Percentiles rank a stretch among this genome's conserved stretches.
Conservation (phyloP, 1,284 basidiomycete genomes). For the Caloboletus firmus region DNA sequence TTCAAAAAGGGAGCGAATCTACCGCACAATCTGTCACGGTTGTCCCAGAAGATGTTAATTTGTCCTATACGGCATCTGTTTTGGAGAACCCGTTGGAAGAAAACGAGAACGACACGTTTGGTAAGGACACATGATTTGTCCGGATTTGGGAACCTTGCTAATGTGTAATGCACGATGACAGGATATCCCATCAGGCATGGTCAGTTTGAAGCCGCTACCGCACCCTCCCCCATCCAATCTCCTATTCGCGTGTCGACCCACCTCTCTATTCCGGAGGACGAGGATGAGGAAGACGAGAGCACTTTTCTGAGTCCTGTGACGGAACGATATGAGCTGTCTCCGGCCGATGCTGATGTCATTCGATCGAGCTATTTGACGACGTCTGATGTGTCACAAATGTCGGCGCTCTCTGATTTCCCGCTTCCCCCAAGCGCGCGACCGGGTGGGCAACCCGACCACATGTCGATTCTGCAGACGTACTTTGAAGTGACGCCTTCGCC, state of each 20-base stretch:
- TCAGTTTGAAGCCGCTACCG: slow-evolving; percentile 13
- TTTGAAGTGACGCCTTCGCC: slow-evolving; percentile 35
- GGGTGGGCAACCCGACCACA: slow-evolving; percentile 35
- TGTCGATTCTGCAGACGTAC: slow-evolving; percentile 48
- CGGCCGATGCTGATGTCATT: slow-evolving; percentile 44
- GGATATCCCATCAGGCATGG: slow-evolving; percentile 29
- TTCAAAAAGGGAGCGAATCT: slow-evolving; percentile 21
- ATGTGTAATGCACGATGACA: slow-evolving; percentile 5
- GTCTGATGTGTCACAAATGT: slow-evolving; percentile 60
- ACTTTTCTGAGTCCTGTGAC: slow-evolving; percentile 13
- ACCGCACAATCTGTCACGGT: slow-evolving; percentile 36
- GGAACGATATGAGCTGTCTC: slow-evolving; percentile 33
- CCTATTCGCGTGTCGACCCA: slow-evolving; percentile 25
- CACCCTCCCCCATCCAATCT: slow-evolving; percentile 17
- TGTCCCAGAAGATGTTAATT: slow-evolving; percentile 67
- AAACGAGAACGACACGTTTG: slow-evolving; percentile 44
- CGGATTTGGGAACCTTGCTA: slow-evolving; percentile 7
- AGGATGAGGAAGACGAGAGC: slow-evolving; percentile 8
- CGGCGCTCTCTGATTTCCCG: slow-evolving; percentile 74
- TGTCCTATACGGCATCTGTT: slow-evolving; percentile 54
- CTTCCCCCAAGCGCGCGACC: slow-evolving; percentile 48
- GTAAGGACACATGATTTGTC: slow-evolving; percentile 39
- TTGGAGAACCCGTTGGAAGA: slow-evolving; percentile 41
- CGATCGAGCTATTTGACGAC: slow-evolving; percentile 71
- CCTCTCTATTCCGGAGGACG: slow-evolving; percentile 19